phyloP scores from a whole-genome alignment of 129 eudicot species.

The Dittrichia graveolens region DNA sequence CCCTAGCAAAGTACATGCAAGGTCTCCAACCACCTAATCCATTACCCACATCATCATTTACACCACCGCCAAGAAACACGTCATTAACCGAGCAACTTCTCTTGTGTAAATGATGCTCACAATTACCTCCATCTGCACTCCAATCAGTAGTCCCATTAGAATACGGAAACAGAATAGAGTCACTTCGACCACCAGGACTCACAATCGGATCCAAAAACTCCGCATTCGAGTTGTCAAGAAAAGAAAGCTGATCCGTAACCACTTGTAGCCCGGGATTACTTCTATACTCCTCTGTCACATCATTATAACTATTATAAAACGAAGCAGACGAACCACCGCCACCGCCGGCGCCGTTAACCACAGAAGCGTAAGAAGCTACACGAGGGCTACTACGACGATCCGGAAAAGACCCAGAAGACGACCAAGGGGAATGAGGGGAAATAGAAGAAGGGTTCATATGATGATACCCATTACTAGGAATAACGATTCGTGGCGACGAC shows the following conservation, averaged over 20 bases:
- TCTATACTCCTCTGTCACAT: slow-evolving; percentile 30
- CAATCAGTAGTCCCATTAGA: slow-evolving; percentile 23
- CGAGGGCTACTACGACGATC: slow-evolving; percentile 45
- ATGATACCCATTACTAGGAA: slow-evolving; percentile 56
- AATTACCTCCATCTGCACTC: slow-evolving; percentile 21
- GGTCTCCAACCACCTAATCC: slow-evolving; percentile 76
- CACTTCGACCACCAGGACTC: slow-evolving; percentile 79
- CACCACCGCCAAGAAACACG: slow-evolving; percentile 34
- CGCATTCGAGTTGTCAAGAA: slow-evolving; percentile 39
- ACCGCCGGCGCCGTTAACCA: slow-evolving; percentile 39
- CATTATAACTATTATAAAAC: slow-evolving; percentile 35
- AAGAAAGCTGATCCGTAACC: slow-evolving; percentile 5
- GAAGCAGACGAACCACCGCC: slow-evolving; percentile 47
- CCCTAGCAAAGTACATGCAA: slow-evolving; percentile 83
- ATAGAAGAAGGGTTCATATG: slow-evolving; percentile 53
- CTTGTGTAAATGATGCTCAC: slow-evolving; percentile 52
- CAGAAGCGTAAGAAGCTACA: slow-evolving; percentile 70
- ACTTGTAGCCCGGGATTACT: slow-evolving; percentile 6
- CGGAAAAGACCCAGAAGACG: slow-evolving; percentile 27
- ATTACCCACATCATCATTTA: slow-evolving; percentile 29
- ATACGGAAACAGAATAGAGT: slow-evolving; percentile 45
- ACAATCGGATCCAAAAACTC: slow-evolving; percentile 44
- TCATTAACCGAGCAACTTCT: slow-evolving; percentile 91
- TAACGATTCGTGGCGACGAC: slow-evolving; percentile 52
- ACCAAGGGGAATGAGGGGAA: slow-evolving; percentile 67